Evolutionary conservation across 495 filamentous ascomycete species (phyloP).

Genomic region (Oidiodendron maius): DNA sequence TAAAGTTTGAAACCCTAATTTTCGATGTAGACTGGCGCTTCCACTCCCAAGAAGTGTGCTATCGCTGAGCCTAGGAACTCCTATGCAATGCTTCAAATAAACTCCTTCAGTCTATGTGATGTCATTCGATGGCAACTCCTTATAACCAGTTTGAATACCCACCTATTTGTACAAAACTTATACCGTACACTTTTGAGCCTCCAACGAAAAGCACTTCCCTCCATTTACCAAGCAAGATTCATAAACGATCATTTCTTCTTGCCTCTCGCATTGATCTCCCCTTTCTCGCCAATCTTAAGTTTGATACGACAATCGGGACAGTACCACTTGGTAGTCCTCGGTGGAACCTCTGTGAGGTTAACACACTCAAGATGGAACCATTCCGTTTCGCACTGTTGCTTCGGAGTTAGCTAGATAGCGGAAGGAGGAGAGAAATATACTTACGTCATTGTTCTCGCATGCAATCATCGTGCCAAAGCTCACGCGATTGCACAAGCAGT

Average conservation of each 20-base stretch:
- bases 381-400: conserved; percentile 58
- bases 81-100: no score
- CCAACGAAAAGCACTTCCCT: no score
- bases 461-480: conserved; percentile 94
- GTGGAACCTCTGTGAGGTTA: conserved; percentile 66
- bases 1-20: no score
- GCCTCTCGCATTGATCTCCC: conserved; percentile 47
- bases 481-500: conserved; percentile 87
- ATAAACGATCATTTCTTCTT: conserved; percentile 32
- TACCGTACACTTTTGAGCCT: no score
- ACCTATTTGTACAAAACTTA: no score
- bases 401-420: not conserved
- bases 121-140: no score
- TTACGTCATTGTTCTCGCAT: conserved; percentile 86
- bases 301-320: conserved; percentile 78
- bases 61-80: no score
- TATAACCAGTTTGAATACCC: no score
- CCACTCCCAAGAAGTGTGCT: no score
- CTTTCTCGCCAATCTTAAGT: conserved; percentile 55
- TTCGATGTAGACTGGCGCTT: no score
- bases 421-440: conserved; percentile 26
- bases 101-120: no score
- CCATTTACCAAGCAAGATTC: no score
- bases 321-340: conserved; percentile 84
- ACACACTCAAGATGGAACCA: conserved; percentile 97